Conservation (phyloP, 1,284 basidiomycete species). For the Spongiforma sp. region DNA sequence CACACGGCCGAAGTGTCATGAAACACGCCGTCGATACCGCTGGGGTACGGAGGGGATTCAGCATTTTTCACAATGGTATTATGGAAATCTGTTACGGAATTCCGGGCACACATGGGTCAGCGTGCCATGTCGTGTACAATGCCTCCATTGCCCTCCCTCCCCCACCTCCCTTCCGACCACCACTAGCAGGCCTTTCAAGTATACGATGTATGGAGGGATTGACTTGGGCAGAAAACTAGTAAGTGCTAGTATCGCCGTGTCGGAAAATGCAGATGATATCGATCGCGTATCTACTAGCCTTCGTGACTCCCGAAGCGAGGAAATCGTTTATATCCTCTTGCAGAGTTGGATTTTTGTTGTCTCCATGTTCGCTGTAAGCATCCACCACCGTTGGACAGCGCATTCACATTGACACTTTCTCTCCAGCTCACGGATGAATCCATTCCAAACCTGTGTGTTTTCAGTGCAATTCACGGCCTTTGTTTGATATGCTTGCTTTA, state of each 20-base stretch:
- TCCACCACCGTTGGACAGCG: background rate
- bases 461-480: background rate
- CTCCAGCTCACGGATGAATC: slow-evolving; percentile 53
- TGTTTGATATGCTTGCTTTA: slow-evolving; percentile 8
- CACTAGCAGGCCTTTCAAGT: slow-evolving; percentile 10
- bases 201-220: slow-evolving; percentile 41
- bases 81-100: slow-evolving; percentile 24
- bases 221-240: slow-evolving; percentile 42
- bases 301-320: slow-evolving; percentile 42
- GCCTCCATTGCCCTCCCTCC: background rate
- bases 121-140: slow-evolving; percentile 17
- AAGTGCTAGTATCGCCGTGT: background rate
- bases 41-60: slow-evolving; percentile 21
- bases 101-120: slow-evolving; percentile 9
- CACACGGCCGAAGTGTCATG: slow-evolving; percentile 38
- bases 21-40: slow-evolving; percentile 28
- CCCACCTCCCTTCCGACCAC: background rate
- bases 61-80: slow-evolving; percentile 3
- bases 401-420: background rate
- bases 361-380: slow-evolving; percentile 46
- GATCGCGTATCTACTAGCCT: slow-evolving; percentile 19
- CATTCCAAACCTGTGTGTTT: slow-evolving; percentile 49
- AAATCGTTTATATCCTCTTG: slow-evolving; percentile 46
- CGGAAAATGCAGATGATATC: background rate
- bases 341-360: slow-evolving; percentile 50